A percentile compares a stretch with the other conserved stretches of the same genome.
phyloP scores from a whole-genome alignment of 345 rosid species.

The Aquilaria sinensis region DNA sequence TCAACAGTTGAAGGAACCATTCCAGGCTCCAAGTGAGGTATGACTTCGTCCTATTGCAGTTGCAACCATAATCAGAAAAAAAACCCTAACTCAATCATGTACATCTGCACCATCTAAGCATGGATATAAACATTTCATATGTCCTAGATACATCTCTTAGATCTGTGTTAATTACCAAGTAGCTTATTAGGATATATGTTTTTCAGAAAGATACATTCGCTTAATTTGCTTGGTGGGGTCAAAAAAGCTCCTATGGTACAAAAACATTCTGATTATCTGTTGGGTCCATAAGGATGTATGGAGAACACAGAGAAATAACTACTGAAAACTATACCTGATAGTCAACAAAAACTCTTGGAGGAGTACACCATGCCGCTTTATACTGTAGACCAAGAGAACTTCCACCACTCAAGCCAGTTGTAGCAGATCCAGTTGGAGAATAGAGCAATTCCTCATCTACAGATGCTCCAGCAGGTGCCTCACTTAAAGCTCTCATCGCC shows the following conservation, averaged over 20 bases:
- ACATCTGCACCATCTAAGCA: too few species aligned
- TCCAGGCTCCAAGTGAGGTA: constrained; percentile 93
- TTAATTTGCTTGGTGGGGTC: too few species aligned
- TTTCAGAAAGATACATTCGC: too few species aligned
- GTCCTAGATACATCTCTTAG: too few species aligned
- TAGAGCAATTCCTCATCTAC: constrained; percentile 61
- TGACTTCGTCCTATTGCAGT: constrained; percentile 77
- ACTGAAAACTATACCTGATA: constrained; percentile 57
- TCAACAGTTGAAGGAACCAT: constrained; percentile 95
- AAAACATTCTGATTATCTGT: too few species aligned
- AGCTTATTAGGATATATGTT: too few species aligned
- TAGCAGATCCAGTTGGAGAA: constrained; percentile 88
- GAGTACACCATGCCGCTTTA: constrained; percentile 95
- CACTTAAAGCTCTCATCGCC: constrained; percentile 93
- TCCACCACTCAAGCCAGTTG: constrained; percentile 86
- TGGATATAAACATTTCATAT: too few species aligned
- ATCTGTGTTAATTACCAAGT: too few species aligned
- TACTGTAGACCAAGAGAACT: constrained; percentile 78
- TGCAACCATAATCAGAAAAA: constrained; percentile 10
- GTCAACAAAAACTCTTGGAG: constrained; percentile 93
- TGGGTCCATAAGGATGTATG: neutral
- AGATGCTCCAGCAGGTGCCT: constrained; percentile 77
- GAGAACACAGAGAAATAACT: neutral
- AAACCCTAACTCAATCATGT: neutral
- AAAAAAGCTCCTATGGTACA: too few species aligned